A percentile compares a stretch with the other conserved stretches of the same genome.
Evolutionary conservation across 441 rosid genomes (phyloP).

Genomic region (Adansonia grandidieri): DNA sequence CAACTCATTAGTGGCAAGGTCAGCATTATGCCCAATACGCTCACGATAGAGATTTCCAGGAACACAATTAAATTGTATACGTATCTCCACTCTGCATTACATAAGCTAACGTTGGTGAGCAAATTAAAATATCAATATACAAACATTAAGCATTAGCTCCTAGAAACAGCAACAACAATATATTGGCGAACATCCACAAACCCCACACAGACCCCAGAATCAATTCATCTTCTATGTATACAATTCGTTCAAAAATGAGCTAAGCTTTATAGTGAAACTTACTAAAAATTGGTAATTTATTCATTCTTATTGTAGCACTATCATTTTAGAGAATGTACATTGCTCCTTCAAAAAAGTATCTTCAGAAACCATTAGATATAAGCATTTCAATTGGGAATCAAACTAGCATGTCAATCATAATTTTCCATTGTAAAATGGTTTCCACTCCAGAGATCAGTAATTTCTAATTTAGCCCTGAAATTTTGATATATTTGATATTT

Average conservation of each 20-base stretch:
- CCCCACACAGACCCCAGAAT: background rate
- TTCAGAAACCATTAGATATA: background rate
- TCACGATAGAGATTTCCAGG: conserved; percentile 74
- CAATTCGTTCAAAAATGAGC: background rate
- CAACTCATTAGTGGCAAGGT: conserved; percentile 66
- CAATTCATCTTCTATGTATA: background rate
- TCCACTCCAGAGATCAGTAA: background rate
- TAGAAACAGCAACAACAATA: background rate
- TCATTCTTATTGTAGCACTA: background rate
- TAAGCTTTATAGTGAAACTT: background rate
- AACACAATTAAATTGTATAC: conserved; percentile 67
- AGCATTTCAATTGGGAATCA: background rate
- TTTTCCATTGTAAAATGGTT: background rate
- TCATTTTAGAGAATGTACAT: background rate
- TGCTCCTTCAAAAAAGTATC: background rate
- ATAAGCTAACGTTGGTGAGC: conserved; percentile 10
- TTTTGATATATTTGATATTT: background rate
- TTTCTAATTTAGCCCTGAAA: background rate
- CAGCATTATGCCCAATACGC: conserved; percentile 51
- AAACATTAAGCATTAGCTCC: conserved; percentile 19
- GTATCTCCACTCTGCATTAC: conserved; percentile 71
- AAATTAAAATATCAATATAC: background rate
- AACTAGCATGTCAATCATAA: background rate
- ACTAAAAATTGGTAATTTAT: background rate
- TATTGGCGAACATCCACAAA: background rate